These are phyloP conservation scores for Clarireedia homoeocarpa DNA, from an alignment of 2,329 filamentous ascomycete genomes.

Conservation along the genomic window DNA sequence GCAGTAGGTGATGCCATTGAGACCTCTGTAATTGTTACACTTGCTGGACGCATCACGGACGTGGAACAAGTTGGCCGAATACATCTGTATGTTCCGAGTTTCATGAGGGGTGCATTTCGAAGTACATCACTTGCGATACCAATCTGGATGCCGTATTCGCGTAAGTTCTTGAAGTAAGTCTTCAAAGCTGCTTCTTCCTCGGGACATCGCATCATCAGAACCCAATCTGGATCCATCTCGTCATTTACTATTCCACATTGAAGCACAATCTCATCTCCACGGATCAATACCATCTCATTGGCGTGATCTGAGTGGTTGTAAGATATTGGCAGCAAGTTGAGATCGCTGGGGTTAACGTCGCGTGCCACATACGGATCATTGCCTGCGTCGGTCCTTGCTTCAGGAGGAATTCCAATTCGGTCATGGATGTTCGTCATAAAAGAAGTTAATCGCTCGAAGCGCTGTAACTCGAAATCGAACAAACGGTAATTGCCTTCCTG, in stretches of 20 bases:
- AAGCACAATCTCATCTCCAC: not conserved
- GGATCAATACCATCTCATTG: not conserved
- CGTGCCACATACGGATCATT: not conserved
- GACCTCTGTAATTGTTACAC: not conserved
- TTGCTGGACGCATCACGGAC: not conserved
- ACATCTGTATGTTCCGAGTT: not conserved
- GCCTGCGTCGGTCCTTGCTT: not conserved
- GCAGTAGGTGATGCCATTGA: not conserved
- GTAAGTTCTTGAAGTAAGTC: not conserved
- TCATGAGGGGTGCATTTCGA: not conserved
- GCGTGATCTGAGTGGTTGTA: not conserved
- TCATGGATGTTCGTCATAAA: conserved; percentile 8
- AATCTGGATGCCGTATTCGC: conserved; percentile 1
- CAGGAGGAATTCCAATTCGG: conserved; percentile 6
- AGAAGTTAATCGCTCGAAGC: not conserved
- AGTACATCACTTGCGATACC: not conserved
- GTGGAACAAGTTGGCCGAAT: not conserved
- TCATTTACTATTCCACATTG: not conserved
- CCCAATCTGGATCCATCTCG: not conserved
- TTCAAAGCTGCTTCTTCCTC: conserved; percentile 5
- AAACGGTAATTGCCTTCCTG: not conserved
- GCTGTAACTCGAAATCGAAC: not conserved
- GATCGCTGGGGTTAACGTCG: conserved; percentile 7
- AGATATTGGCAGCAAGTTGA: not conserved
- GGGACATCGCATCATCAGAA: conserved; percentile 6